Conservation (phyloP, 2,329 filamentous ascomycete genomes). For the Drechslera avenae region DNA sequence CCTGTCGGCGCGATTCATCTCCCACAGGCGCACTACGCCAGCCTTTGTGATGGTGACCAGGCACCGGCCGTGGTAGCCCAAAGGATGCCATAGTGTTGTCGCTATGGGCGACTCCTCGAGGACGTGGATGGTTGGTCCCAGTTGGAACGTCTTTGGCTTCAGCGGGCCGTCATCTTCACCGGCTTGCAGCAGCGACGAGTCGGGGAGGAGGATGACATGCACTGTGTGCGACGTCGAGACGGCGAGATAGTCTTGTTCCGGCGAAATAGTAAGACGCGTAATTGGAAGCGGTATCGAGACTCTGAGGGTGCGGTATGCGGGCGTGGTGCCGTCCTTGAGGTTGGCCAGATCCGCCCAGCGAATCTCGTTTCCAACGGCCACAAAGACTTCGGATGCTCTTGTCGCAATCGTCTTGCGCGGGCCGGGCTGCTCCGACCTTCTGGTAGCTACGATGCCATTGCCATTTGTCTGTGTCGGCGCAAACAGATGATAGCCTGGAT, state of each 20-base stretch:
- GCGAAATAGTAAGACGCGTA: conserved; percentile 82
- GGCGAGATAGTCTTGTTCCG: conserved; percentile 79
- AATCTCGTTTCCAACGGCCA: conserved; percentile 86
- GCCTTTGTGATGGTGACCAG: conserved; percentile 88
- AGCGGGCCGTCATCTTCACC: conserved; percentile 67
- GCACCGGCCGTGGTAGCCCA: conserved; percentile 80
- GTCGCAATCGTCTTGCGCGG: conserved; percentile 71
- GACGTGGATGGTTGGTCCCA: conserved; percentile 92
- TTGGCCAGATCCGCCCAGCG: conserved; percentile 86
- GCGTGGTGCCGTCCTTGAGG: conserved; percentile 65
- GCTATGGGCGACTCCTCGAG: conserved; percentile 80
- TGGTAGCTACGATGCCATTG: conserved; percentile 31
- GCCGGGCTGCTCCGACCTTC: conserved; percentile 37
- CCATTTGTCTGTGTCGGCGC: conserved; percentile 53
- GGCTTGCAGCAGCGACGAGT: conserved; percentile 74
- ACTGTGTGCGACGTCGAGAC: conserved; percentile 87
- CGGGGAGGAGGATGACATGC: conserved; percentile 84
- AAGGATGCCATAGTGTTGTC: conserved; percentile 88
- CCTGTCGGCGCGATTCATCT: conserved; percentile 79
- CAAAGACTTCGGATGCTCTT: conserved; percentile 85
- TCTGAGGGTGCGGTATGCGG: conserved; percentile 62
- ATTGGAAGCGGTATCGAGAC: conserved; percentile 81
- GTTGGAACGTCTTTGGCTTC: conserved; percentile 82
- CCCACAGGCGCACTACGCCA: conserved; percentile 88
- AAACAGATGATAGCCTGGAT: conserved; percentile 80